Base-by-base conservation (phyloP, 352 stramenopile genomes). In the Phytopythium boreale region DNA sequence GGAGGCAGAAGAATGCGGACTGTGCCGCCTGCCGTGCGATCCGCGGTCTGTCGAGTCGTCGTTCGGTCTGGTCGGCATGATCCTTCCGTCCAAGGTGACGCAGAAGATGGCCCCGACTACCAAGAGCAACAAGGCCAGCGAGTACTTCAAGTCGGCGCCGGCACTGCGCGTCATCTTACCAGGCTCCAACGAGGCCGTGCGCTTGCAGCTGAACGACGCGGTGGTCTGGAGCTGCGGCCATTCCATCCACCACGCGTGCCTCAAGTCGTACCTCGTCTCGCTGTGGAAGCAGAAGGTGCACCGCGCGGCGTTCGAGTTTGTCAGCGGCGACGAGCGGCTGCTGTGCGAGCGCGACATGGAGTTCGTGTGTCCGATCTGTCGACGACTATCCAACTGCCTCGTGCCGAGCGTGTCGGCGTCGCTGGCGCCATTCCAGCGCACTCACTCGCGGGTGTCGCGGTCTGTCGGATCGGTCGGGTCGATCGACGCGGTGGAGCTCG, bases 341-440 rank as follows among this genome's bases (percentile, higher is more conserved):
- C 62, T 92, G 6, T 88, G 79, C 64, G 79, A 90, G 59, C 76
- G 79, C 2, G 80, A 92, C 46, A 69, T 78, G 43, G 84, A 95
- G 65, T 95, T 92, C 61, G 64, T 89, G 43, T 95, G 87, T 61
- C 87, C 87, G 4, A 81, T 92, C 19, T 95, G 87, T 50, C 76
- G 87, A 17, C 77, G 87, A 11, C 70, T 95, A 8, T 89, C 82
- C 1, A 95, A 93, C 64, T 91, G 77, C 43, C 60, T 95, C 6
- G 66, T 95, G 0, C 87, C 87, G 2, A 69, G 63, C 20, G 60
- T 87, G 19, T 46, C 53, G 31, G 53, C 34, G n/a, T 24, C 34
- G 31, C 53, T 46, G 1, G 31, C 34, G 34, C 37, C 53, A 4
- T 34, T 46, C 15, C 20, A 59, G 53, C 53, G 47, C 9, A n/a